Evolutionary conservation across 208 protist genomes (phyloP), one percentile per base, ranked within the genome.

Genomic region (Crithidia sp.): DNA sequence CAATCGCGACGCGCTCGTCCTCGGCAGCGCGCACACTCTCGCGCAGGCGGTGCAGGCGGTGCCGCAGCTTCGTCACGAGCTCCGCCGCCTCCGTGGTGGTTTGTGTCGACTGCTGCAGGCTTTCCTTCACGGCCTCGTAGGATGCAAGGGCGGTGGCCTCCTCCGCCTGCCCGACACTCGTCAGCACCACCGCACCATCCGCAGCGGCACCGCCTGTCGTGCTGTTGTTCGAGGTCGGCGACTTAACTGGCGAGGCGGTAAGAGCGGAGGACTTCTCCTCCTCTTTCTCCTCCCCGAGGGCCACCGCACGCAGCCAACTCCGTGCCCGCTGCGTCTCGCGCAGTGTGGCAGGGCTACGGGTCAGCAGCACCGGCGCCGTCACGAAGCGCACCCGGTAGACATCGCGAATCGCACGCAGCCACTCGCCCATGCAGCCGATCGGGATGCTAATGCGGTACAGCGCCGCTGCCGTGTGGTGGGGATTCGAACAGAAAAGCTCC

Each of bases 351-450:
- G 74, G 17, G 62, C 52, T 64, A 13, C 56, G 61, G 8, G 55
- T 39, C 56, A 88, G 55, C 62, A 88, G 61, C 56, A 88, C 74
- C 39, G 77, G 85, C n/a, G 75, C 77, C 4, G 79, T 83, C 50
- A 92, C 76, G 3, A 83, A 40, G 56, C 80, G 76, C 40, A 91
- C 82, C 9, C 81, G 79, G 83, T 91, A 91, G 74, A 85, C 80
- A 28, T 93, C 77, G 9, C 85, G 81, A 16, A 93, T 61, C 4
- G 83, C 81, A 50, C 81, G 79, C 19, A 95, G 81, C 87, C 86
- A 93, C 57, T 86, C 66, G 37, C 83, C 84, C 59, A 95, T 79
- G 54, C 74, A 81, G 12, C 85, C 91, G 13, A 92, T 79, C 19
- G 91, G 88, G 1, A 68, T 79, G 67, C 85, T 89, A 49, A 83